A percentile compares a stretch with the other conserved stretches of the same genome.
Evolutionary conservation across 805 yeast species (phyloP).

Genomic region (Starmerella scarabaei): DNA sequence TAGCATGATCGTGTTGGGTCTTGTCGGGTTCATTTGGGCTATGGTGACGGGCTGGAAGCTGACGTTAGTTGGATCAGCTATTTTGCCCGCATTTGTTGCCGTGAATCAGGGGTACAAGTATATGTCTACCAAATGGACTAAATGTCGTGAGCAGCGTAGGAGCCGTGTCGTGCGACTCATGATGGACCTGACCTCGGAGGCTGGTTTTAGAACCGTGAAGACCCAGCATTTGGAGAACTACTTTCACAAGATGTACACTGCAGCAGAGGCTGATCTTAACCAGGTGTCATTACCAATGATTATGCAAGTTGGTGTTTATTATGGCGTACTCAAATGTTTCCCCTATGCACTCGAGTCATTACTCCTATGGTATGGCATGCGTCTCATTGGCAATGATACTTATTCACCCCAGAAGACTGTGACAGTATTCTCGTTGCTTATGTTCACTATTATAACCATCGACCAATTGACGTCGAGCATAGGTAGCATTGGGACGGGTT

Average conservation of each 20-base stretch:
- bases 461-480: constrained; percentile 46
- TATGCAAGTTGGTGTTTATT: constrained; percentile 50
- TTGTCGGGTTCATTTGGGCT: constrained; percentile 66
- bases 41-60: constrained; percentile 72
- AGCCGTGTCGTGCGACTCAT: constrained; percentile 20
- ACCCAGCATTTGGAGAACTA: constrained; percentile 39
- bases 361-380: constrained; percentile 67
- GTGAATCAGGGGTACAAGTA: constrained; percentile 42
- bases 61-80: constrained; percentile 65
- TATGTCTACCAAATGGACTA: constrained; percentile 21
- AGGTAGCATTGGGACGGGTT: constrained; percentile 74
- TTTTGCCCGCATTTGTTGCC: constrained; percentile 50
- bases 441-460: constrained; percentile 60
- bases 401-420: constrained; percentile 49
- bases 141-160: constrained; percentile 11
- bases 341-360: constrained; percentile 54
- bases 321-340: constrained; percentile 43
- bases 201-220: constrained; percentile 51
- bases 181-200: constrained; percentile 36
- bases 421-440: constrained; percentile 55
- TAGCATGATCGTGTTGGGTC: constrained; percentile 41
- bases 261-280: constrained; percentile 27
- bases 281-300: constrained; percentile 41
- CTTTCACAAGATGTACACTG: constrained; percentile 28
- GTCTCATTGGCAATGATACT: constrained; percentile 44